phyloP scores from a whole-genome alignment of 345 rosid species.

The Ailanthus altissimus region DNA sequence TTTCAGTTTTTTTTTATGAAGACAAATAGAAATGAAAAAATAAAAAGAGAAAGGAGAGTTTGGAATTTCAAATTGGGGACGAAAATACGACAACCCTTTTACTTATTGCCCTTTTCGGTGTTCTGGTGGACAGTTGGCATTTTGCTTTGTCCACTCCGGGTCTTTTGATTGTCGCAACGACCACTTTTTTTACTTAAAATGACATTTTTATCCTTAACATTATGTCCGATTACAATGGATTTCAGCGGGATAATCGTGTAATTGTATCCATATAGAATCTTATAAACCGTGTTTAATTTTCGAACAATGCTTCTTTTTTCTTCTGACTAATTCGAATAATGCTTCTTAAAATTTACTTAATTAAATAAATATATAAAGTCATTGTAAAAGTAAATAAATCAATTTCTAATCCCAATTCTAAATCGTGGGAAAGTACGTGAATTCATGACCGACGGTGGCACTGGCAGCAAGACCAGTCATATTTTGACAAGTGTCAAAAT shows the following conservation, averaged over 20 bases:
- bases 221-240: neutral
- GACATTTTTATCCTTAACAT: neutral
- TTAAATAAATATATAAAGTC: no score
- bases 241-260: neutral
- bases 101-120: no score
- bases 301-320: no score
- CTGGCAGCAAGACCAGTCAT: neutral
- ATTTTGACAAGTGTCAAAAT: neutral
- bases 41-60: neutral
- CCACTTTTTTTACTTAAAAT: neutral
- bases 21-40: conserved; percentile 1
- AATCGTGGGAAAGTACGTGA: neutral
- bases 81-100: neutral
- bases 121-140: conserved; percentile 33
- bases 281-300: no score
- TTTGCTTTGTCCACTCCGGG: conserved; percentile 13
- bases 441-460: neutral
- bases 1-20: neutral
- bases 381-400: no score
- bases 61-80: neutral
- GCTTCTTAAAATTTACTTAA: no score
- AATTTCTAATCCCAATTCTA: neutral
- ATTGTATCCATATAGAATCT: no score
- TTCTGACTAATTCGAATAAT: no score
- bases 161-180: neutral